Evolutionary conservation across 805 yeast species (phyloP), one percentile per base, ranked within the genome.

Genomic region (Cyberlindnera euphorbiae): DNA sequence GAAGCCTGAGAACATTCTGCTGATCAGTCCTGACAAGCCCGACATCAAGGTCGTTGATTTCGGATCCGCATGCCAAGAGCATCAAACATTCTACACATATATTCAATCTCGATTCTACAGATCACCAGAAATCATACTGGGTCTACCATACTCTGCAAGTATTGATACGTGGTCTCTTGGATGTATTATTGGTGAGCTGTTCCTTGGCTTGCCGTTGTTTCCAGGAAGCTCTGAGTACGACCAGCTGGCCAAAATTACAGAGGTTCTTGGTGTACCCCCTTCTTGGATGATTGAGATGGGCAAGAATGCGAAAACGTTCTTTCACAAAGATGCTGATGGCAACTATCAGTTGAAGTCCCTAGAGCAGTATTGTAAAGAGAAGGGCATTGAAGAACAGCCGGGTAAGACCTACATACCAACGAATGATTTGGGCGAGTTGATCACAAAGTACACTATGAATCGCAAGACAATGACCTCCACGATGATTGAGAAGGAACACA

Each of bases 101-200:
- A 85, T 89, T 46, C 97, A 89, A 59, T 84, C 95, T 5, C 67
- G 97, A 41, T 89, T 89, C 53, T 90, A 90, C 62, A 71, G 98
- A 44, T 84, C 95, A 2, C 98, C 98, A 0, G 98, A 90, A 58
- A 95, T 90, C 15, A 76, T 93, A 3, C 63, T 90, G 15, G 97
- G 98, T 0, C 66, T 90, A 29, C 95, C 96, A 5, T 90, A 93
- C 55, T 83, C 96, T 1, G 77, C 95, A 8, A 78, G 95, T 6
- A 90, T 93, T 35, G 98, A 90, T 58, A 87, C 90, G 78, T 93
- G 99, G 99, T 90, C 97, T 0, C 64, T 89, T 29, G 98, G 96
- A 0, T 84, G 97, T 56, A 86, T 93, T 33, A 76, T 87, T 23
- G 94, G 93, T 2, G 99, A 93, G 59, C 64, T 90, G 32, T 89